phyloP scores from a whole-genome alignment of 2,329 filamentous ascomycete genomes.

The Fusarium stilboides region DNA sequence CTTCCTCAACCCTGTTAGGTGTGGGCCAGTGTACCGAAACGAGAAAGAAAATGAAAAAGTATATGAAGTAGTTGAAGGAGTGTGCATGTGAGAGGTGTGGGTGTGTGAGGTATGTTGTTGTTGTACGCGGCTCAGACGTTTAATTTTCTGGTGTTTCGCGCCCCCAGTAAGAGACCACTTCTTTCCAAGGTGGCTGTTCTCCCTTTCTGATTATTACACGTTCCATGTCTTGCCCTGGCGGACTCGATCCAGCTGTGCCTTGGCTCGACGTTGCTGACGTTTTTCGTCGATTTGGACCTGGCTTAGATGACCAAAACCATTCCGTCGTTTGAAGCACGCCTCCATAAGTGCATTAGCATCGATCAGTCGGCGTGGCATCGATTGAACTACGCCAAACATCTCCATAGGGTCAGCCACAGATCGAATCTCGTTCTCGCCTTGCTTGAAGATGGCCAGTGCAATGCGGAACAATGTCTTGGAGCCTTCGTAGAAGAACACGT shows the following conservation, averaged over 20 bases:
- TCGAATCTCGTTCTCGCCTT: conserved; percentile 85
- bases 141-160: conserved; percentile 24
- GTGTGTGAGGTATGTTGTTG: conserved; percentile 11
- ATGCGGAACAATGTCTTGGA: conserved; percentile 95
- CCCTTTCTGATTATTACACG: conserved; percentile 49
- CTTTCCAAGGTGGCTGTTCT: conserved; percentile 59
- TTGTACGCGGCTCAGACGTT: neutral
- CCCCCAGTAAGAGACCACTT: conserved; percentile 51
- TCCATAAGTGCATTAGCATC: conserved; percentile 89
- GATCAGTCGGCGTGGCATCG: conserved; percentile 83
- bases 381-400: conserved; percentile 94
- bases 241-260: conserved; percentile 61
- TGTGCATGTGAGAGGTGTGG: conserved; percentile 15
- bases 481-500: conserved; percentile 95
- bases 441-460: conserved; percentile 91
- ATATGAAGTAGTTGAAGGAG: conserved; percentile 30
- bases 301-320: conserved; percentile 85
- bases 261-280: conserved; percentile 76
- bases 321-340: conserved; percentile 83
- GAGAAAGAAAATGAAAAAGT: conserved; percentile 20
- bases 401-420: conserved; percentile 90
- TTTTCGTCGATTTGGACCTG: conserved; percentile 86
- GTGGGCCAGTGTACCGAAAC: conserved; percentile 36
- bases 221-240: conserved; percentile 53
- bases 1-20: conserved; percentile 30